phyloP scores from a whole-genome alignment of 306 rosid species.

The Heteromeles arbutifolia region DNA sequence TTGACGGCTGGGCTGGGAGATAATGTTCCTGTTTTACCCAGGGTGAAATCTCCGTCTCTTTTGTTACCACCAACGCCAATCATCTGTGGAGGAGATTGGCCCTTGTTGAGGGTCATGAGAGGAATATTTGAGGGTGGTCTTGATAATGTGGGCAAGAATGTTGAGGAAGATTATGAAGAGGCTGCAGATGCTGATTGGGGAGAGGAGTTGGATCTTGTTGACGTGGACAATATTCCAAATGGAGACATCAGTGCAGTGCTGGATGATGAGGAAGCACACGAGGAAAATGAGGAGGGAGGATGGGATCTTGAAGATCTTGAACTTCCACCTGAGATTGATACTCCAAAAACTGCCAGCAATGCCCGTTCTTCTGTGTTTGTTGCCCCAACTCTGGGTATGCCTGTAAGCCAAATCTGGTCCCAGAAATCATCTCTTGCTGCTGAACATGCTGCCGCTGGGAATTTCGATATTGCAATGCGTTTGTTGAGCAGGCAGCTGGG shows the following conservation, averaged over 20 bases:
- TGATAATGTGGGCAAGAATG: constrained; percentile 33
- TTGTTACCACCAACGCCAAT: constrained; percentile 65
- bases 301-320: constrained; percentile 84
- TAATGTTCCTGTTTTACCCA: constrained; percentile 56
- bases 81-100: constrained; percentile 78
- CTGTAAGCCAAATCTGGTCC: constrained; percentile 73
- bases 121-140: constrained; percentile 79
- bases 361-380: constrained; percentile 53
- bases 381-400: constrained; percentile 77
- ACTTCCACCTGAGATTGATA: constrained; percentile 67
- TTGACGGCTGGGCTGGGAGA: constrained; percentile 71
- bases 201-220: constrained; percentile 58
- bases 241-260: constrained; percentile 53
- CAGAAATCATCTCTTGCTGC: constrained; percentile 89
- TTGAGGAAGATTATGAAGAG: constrained; percentile 52
- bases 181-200: constrained; percentile 68
- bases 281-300: constrained; percentile 64
- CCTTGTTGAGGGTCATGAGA: constrained; percentile 65
- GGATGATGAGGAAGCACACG: constrained; percentile 51
- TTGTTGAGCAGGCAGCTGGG: constrained; percentile 74
- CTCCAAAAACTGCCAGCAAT: constrained; percentile 47
- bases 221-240: constrained; percentile 48
- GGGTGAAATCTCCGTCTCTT: constrained; percentile 54
- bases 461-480: constrained; percentile 78
- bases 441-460: constrained; percentile 87